Conservation (phyloP, 345 rosid species). For the Populus nigra region DNA sequence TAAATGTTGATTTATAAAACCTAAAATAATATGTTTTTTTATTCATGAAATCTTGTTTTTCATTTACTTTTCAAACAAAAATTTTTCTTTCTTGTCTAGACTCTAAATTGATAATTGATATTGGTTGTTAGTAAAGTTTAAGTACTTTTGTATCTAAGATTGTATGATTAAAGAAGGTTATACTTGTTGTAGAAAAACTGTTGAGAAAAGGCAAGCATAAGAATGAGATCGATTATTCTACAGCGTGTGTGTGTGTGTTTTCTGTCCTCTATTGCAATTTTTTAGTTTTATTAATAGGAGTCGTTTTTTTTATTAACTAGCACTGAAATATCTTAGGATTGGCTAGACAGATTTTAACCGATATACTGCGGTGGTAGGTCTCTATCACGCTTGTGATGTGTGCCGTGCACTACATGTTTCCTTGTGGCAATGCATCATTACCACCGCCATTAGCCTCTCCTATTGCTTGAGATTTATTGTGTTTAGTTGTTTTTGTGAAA, state of each 20-base stretch:
- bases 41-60: too few species aligned
- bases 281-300: not conserved
- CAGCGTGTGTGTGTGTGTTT: too few species aligned
- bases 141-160: too few species aligned
- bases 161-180: too few species aligned
- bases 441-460: not conserved
- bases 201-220: too few species aligned
- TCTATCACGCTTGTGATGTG: conserved; percentile 6
- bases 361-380: conserved; percentile 17
- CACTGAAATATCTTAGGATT: not conserved
- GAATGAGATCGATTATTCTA: too few species aligned
- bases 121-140: not conserved
- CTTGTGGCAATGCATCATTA: conserved; percentile 21
- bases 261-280: too few species aligned
- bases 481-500: not conserved
- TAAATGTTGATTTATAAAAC: too few species aligned
- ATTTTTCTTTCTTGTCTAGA: not conserved
- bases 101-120: not conserved
- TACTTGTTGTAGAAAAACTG: too few species aligned
- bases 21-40: too few species aligned
- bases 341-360: not conserved
- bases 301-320: not conserved
- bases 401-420: conserved; percentile 19
- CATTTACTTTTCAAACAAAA: too few species aligned
- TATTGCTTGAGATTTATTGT: conserved; percentile 4